Conservation (phyloP, 148 eudicot species). For the Oxyria digyna region DNA sequence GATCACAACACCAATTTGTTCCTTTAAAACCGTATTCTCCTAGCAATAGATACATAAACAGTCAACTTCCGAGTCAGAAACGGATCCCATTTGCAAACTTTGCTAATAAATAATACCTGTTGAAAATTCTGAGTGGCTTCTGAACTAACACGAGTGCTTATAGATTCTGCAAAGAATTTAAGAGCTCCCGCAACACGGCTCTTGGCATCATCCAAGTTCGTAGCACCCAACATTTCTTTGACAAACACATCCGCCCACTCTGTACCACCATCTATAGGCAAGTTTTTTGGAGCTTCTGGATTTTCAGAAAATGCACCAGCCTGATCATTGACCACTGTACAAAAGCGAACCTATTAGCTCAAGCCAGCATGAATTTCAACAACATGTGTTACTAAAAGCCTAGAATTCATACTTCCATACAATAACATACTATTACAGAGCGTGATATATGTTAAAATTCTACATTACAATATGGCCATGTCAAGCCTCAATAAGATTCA, state of each 20-base stretch:
- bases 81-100: no score
- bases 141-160: constrained; percentile 23
- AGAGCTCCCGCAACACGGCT: constrained; percentile 42
- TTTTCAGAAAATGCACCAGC: constrained; percentile 17
- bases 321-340: background rate
- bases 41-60: constrained; percentile 9
- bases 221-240: constrained; percentile 49
- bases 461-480: no score
- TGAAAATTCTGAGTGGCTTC: constrained; percentile 30
- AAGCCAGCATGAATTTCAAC: background rate
- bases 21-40: constrained; percentile 70
- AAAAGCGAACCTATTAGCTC: background rate
- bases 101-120: constrained; percentile 37
- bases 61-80: background rate
- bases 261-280: constrained; percentile 41
- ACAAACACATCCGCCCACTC: constrained; percentile 74
- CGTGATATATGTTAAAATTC: no score
- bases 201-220: constrained; percentile 58
- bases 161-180: constrained; percentile 52
- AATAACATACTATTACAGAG: no score
- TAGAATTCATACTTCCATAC: no score
- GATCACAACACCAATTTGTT: constrained; percentile 44
- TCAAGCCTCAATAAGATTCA: no score
- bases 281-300: constrained; percentile 15
- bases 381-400: background rate